Percentiles rank a stretch among this genome's conserved stretches.
Evolutionary conservation across 2,329 filamentous ascomycete genomes (phyloP).

Genomic region (Xylariaceae sp.): DNA sequence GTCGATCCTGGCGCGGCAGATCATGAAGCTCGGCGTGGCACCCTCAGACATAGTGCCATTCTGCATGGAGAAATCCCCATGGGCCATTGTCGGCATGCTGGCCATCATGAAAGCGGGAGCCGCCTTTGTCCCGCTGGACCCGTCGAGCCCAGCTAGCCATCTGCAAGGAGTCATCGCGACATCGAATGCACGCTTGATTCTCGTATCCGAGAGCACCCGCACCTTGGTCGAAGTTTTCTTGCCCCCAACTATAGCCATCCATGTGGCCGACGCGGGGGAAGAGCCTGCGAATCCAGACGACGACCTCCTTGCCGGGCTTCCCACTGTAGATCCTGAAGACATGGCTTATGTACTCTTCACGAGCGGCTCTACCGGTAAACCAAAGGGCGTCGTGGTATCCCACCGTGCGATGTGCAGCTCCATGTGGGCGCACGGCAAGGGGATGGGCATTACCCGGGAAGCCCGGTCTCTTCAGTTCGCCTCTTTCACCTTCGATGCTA

Average conservation of each 20-base stretch:
- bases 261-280: too few species aligned
- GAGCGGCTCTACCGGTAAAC: conserved; percentile 39
- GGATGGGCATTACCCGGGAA: conserved; percentile 1
- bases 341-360: conserved; percentile 36
- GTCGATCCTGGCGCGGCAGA: conserved; percentile 1
- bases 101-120: conserved; percentile 22
- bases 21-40: conserved; percentile 2
- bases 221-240: conserved; percentile 4
- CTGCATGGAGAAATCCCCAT: conserved; percentile 10
- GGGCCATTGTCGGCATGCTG: conserved; percentile 14
- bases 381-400: conserved; percentile 36
- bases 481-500: background rate
- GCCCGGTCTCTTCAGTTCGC: conserved; percentile 11
- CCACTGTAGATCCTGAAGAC: background rate
- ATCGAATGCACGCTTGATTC: too few species aligned
- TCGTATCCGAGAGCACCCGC: too few species aligned
- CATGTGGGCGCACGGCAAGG: conserved; percentile 1
- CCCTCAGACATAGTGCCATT: conserved; percentile 4
- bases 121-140: conserved; percentile 22
- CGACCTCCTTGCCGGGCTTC: too few species aligned
- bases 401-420: too few species aligned
- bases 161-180: conserved; percentile 8
- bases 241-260: too few species aligned
- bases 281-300: too few species aligned
- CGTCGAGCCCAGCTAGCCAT: conserved; percentile 13